Evolutionary conservation across 2,329 filamentous ascomycete genomes (phyloP), one percentile per base, ranked within the genome.

Genomic region (Xylariaceae sp.): DNA sequence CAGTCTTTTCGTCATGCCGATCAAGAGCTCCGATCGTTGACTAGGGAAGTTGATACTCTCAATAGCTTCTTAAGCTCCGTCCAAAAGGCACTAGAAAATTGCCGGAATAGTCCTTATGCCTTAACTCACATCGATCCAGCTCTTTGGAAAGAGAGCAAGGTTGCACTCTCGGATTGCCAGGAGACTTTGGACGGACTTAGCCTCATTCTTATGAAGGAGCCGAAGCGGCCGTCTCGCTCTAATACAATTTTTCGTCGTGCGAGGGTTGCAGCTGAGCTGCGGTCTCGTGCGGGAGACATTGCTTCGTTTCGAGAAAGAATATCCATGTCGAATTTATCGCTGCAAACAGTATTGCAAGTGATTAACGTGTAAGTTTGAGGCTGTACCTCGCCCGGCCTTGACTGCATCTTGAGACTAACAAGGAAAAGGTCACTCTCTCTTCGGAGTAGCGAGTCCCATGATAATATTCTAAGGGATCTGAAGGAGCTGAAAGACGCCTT

Each of bases 81-180:
- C 22, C 54, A 57, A 15, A 54, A 44, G 21, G 57, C 57, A 29
- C 36, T 59, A 29, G 57, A 59, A 15, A 51, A 54, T 29, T 59
- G 54, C 36, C 57, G 57, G 16, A 32, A 29, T 9, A 54, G 44
- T 13, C 44, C 54, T 13, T 57, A 59, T 34, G 57, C 54, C 49
- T 47, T 57, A 21, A 46, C 47, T 26, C 54, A 57, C 36, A 59
- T 59, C 34, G 57, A 59, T 34, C 57, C 54, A 16, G 51, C 45
- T 54, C 54, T 59, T 5, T 59, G 57, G 57, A 57, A 49, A 22
- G 54, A 59, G 43, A 59, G 57, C 47, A 59, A 59, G n/a, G 18
- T 57, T 32, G 57, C 57, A 6, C 54, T 59, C 18, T 54, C 57
- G 1, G 57, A 59, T 26, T 59, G 57, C 19, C 54, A 59, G 22